Base-by-base conservation (phyloP, 148 eudicot genomes). In the Fagopyrum tataricum region DNA sequence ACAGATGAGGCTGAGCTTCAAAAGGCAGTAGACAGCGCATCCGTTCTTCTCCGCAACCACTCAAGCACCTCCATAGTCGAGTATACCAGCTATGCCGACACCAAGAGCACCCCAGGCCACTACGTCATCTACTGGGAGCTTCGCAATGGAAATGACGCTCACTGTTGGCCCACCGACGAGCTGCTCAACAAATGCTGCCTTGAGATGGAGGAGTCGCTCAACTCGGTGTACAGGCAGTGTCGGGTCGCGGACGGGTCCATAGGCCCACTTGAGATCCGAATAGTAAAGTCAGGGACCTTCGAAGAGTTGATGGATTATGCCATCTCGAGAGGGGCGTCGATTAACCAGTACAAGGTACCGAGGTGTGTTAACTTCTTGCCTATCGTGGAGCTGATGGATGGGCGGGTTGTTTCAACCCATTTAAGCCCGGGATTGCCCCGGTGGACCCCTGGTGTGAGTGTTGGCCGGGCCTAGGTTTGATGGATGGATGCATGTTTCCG, bases 251-350 rank as follows among this genome's bases (percentile, higher is more conserved):
- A 81, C 24, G 74, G 75, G 58, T 82, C 92, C 0, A 80, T 88
- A 18, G 92, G 92, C 1, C 86, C 89, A 7, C 85, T 88, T 0
- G 89, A 88, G 82, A 84, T 88, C 44, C 83, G 85, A 51, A 84
- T 88, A 0, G 89, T 88, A 17, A 72, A 72, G 31, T 77, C 20
- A 56, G 89, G 89, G 4, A 88, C 92, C 4, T 88, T 88, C 74
- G 92, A 88, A 81, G 85, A 88, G 84, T 44, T 88, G 13, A 86
- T 88, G 92, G 92, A 88, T 51, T 86, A 86, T 43, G 88, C 92
- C 4, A 74, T 88, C 20, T 79, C 84, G 0, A 82, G 77, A 72
- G 89, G 92, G 0, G 85, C 88, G 4, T 88, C 92, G 0, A 82
- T 86, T 14, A 86, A 78, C 56, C 92, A 88, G 73, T 88, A 84